phyloP scores from a whole-genome alignment of 768 basidiomycete genomes.

The Inosperma sp. region DNA sequence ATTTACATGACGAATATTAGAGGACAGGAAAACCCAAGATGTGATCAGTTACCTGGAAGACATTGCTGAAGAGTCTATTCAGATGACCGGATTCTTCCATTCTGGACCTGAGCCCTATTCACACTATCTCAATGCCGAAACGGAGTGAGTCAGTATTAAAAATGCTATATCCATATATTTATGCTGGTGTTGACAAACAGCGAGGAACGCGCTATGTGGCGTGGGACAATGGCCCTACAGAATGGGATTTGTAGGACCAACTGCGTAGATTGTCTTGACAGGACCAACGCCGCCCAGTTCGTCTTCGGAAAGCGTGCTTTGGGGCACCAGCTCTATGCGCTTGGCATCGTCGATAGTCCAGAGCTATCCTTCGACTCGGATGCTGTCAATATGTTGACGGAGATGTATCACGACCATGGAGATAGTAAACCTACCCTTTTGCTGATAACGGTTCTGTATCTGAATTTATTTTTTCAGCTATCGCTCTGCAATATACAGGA shows the following conservation, averaged over 20 bases:
- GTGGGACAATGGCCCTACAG: conserved; percentile 72
- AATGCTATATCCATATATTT: neutral
- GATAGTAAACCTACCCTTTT: conserved; percentile 61
- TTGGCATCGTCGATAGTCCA: conserved; percentile 83
- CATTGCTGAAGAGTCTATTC: conserved; percentile 88
- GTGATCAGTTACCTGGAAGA: conserved; percentile 95
- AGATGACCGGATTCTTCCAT: conserved; percentile 93
- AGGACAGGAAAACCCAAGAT: conserved; percentile 81
- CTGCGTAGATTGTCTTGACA: conserved; percentile 95
- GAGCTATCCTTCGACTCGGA: conserved; percentile 89
- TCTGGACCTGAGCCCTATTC: conserved; percentile 84
- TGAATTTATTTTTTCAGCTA: conserved; percentile 43
- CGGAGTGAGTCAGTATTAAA: conserved; percentile 28
- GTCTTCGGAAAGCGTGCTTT: conserved; percentile 93
- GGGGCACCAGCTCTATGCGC: conserved; percentile 91
- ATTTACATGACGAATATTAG: neutral
- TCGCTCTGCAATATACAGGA: conserved; percentile 95
- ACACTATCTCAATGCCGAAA: conserved; percentile 52
- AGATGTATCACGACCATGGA: conserved; percentile 98
- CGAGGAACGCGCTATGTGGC: conserved; percentile 42
- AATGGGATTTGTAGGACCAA: conserved; percentile 92
- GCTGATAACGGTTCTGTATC: neutral
- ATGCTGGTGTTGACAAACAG: conserved; percentile 13
- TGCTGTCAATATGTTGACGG: conserved; percentile 93
- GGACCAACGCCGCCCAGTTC: conserved; percentile 96